Conservation (phyloP, 495 filamentous ascomycete genomes). For the Annulohypoxylon nitens region DNA sequence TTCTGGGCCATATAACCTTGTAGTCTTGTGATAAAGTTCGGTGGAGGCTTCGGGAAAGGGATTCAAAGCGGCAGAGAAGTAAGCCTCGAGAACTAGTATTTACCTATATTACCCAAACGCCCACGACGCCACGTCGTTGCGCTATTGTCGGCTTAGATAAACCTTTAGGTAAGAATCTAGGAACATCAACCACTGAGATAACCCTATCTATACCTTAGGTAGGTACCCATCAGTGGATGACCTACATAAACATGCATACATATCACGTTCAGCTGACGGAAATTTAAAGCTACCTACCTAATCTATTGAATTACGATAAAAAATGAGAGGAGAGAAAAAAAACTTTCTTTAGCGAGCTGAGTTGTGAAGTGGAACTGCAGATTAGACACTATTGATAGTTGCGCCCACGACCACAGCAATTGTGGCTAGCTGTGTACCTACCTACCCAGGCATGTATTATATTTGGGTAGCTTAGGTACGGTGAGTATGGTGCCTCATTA, state of each 20-base stretch:
- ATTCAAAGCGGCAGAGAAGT: neutral
- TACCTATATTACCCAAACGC: neutral
- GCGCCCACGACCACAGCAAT: neutral
- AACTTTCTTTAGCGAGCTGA: neutral
- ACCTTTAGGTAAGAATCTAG: too few relatives aligned
- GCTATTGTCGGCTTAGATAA: too few relatives aligned
- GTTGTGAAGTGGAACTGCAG: slow-evolving; percentile 18
- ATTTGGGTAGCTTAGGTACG: too few relatives aligned
- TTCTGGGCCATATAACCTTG: slow-evolving; percentile 1
- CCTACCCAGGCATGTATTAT: neutral
- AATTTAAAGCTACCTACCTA: neutral
- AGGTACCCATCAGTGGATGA: neutral
- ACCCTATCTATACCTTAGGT: too few relatives aligned
- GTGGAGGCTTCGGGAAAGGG: neutral
- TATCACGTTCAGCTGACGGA: neutral
- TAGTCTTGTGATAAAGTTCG: neutral
- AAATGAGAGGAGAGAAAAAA: neutral
- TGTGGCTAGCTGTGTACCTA: neutral
- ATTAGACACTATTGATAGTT: slow-evolving; percentile 3
- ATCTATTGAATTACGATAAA: neutral
- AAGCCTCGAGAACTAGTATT: neutral
- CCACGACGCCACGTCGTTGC: neutral
- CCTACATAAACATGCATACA: neutral
- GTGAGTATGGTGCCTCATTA: too few relatives aligned
- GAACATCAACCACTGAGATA: too few relatives aligned